Evolutionary conservation across 768 basidiomycete species (phyloP).

Genomic region (Tephrocybe sp.): DNA sequence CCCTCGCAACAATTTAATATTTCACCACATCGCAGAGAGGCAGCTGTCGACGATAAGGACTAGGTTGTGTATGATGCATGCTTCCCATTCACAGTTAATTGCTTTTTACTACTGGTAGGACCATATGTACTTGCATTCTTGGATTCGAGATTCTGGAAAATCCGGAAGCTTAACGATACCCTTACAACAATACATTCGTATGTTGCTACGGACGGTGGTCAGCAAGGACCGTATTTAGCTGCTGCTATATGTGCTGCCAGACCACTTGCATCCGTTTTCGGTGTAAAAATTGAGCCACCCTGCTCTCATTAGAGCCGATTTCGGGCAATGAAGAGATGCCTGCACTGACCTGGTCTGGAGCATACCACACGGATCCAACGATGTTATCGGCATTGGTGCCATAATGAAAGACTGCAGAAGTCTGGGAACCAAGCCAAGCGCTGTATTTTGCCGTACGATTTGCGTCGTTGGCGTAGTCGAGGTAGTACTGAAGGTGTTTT

Average conservation of each 20-base stretch:
- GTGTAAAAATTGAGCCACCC: constrained; percentile 45
- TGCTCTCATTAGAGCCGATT: constrained; percentile 9
- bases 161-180: constrained; percentile 11
- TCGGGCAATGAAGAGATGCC: neutral
- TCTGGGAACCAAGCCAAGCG: constrained; percentile 39
- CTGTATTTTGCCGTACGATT: constrained; percentile 44
- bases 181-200: constrained; percentile 1
- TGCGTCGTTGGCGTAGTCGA: constrained; percentile 43
- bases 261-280: constrained; percentile 43
- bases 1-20: constrained; percentile 21
- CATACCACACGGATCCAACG: constrained; percentile 49
- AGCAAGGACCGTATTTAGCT: constrained; percentile 44
- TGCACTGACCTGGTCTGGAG: constrained; percentile 34
- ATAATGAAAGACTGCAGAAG: constrained; percentile 42
- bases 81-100: constrained; percentile 1
- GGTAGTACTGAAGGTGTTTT: constrained; percentile 51
- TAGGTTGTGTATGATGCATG: constrained; percentile 14
- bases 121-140: constrained; percentile 14
- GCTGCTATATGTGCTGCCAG: constrained; percentile 42
- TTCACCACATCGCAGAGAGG: constrained; percentile 26
- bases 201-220: constrained; percentile 11
- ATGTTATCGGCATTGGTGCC: constrained; percentile 39
- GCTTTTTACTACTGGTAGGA: constrained; percentile 10
- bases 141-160: constrained; percentile 12
- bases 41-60: constrained; percentile 24